Evolutionary conservation across 2,329 filamentous ascomycete species (phyloP), one percentile per base, ranked within the genome.

Genomic region (Curvularia spicifera): DNA sequence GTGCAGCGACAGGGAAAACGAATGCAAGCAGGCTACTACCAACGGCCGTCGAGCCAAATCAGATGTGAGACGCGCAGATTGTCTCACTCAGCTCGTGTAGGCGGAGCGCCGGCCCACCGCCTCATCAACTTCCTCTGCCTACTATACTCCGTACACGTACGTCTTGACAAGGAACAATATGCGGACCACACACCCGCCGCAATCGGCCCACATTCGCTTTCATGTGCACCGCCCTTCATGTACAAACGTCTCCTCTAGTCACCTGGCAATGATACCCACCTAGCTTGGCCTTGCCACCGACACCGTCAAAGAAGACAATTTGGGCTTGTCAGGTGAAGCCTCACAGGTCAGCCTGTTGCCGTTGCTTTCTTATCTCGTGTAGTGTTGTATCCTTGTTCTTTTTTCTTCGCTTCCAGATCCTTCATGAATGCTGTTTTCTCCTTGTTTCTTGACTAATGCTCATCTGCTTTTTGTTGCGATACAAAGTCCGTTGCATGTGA

Each of bases 11-110:
- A 53, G 60, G 48, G 47, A 54, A 33, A 39, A 53, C 26, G 47
- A 52, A 33, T 33, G 45, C 61, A 66, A 62, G 59, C 65, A 67
- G 66, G 59, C 68, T 57, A 55, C 66, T 60, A 63, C 65, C 65
- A 61, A 55, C 59, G 66, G 62, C 64, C 63, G 61, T 61, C 49
- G 47, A 53, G 46, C 54, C 59, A 60, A 61, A 51, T 52, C 40
- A 46, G 50, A 50, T 54, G 56, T 56, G 62, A 60, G 61, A 65
- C 57, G 59, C 57, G 64, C 61, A 53, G 59, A 60, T 54, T 61
- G 67, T 71, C 69, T 69, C 67, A 71, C 65, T 37, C 62, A 56
- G 64, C 61, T 65, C 51, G 59, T 65, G 70, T 63, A 61, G 56
- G 62, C 45, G 55, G 56, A 61, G 56, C 48, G 50, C 29, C 51